phyloP scores from a whole-genome alignment of 164 flowering plant genomes.

The Aristolochia contorta region DNA sequence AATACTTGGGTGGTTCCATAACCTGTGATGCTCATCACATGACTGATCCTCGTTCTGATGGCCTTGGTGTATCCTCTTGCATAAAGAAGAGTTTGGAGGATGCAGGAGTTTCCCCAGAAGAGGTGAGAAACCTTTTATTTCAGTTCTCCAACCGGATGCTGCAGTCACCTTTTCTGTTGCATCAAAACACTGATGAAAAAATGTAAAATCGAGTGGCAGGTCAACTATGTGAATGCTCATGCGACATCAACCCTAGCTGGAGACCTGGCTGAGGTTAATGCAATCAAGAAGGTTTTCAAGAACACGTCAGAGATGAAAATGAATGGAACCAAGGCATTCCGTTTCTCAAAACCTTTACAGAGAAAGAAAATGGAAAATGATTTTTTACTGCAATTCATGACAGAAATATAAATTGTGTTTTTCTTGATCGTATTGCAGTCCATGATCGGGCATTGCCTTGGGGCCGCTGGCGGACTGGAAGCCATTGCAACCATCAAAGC shows the following conservation, averaged over 20 bases:
- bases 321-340: conserved; percentile 52
- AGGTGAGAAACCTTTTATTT: conserved; percentile 23
- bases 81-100: conserved; percentile 45
- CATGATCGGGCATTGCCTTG: conserved; percentile 65
- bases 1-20: conserved; percentile 55
- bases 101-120: conserved; percentile 68
- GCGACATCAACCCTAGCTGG: conserved; percentile 67
- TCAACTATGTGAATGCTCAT: conserved; percentile 59
- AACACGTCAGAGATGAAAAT: conserved; percentile 58
- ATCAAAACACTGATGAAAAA: background rate
- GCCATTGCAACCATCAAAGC: conserved; percentile 64
- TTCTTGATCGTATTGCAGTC: conserved; percentile 25
- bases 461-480: conserved; percentile 68
- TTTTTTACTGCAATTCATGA: no score
- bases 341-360: background rate
- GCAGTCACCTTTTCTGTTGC: background rate
- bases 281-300: conserved; percentile 53
- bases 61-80: conserved; percentile 68
- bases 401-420: background rate
- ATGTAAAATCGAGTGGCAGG: conserved; percentile 22
- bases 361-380: background rate
- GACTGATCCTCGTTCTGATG: conserved; percentile 62
- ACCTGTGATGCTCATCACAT: conserved; percentile 74
- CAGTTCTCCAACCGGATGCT: background rate
- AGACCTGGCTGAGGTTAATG: conserved; percentile 61